Evolutionary conservation across 495 filamentous ascomycete genomes (phyloP), one percentile per base, ranked within the genome.

Genomic region (Staphylotrichum longicolle): DNA sequence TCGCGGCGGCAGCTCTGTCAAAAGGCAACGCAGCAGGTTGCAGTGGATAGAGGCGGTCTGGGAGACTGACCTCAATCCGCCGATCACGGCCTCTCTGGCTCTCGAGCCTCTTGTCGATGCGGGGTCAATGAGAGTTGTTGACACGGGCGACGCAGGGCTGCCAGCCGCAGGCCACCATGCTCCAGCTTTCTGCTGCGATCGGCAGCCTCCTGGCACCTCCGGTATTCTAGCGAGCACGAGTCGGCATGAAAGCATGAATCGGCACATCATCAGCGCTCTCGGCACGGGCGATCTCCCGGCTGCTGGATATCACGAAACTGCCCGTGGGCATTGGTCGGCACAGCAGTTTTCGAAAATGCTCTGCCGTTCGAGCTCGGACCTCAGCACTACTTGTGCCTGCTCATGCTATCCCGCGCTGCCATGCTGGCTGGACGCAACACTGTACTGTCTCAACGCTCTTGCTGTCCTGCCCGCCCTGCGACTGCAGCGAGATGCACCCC

Each of bases 21-120:
- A 11, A 4, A 5, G 32, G 20, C 1, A 27, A 27, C 20, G 20
- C 20, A 39, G 37, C 37, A 7, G 37, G 5, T 39, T 39, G 37
- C 6, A 10, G 6, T 10, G 10, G 37, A 7, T 39, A 10, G 37
- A 39, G 37, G 10, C 10, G 37, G 37, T 39, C 37, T 10, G 6
- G 37, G 37, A 39, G 37, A 2, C 37, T 7, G 37, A 39, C 37
- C 37, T 6, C 37, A 39, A 2, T 10, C 37, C 37, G 37, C 37
- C 37, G 37, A 7, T 12, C 35, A 50, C 54, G 32, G 58, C 35
- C 57, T 10, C 8, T 37, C 33, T 6, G 50, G 51, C 65, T 60
- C 67, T 70, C 70, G 58, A 67, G 70, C 67, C 67, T 68, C 65
- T 64, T 63, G 9, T 51, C 41, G 56, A 53, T 68, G 70, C 65